These are phyloP conservation scores for Salmacisia buchloeana DNA, from an alignment of 1,284 basidiomycete species.

Conservation along the genomic window DNA sequence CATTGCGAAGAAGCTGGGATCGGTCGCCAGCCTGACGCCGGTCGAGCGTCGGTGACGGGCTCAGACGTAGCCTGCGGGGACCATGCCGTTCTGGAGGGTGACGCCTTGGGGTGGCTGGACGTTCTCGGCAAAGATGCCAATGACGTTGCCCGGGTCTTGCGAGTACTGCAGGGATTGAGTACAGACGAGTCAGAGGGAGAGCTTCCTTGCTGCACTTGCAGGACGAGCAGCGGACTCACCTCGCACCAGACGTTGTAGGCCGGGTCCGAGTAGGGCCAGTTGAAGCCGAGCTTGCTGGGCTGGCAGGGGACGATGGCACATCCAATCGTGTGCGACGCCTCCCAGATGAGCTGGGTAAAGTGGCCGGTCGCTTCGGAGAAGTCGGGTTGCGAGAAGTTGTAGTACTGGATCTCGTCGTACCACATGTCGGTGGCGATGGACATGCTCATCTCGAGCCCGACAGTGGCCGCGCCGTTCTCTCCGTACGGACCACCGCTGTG, in stretches of 20 bases:
- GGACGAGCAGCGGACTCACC: no score
- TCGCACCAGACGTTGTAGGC: slow-evolving; percentile 25
- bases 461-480: slow-evolving; percentile 25
- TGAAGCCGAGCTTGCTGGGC: slow-evolving; percentile 9
- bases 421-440: slow-evolving; percentile 15
- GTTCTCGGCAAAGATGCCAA: slow-evolving; percentile 20
- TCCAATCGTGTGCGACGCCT: slow-evolving; percentile 15
- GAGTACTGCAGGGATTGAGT: slow-evolving; percentile 18
- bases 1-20: no score
- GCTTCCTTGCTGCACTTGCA: not conserved
- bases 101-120: no score
- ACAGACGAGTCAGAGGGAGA: not conserved
- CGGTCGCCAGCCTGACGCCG: no score
- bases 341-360: slow-evolving; percentile 35
- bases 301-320: slow-evolving; percentile 21
- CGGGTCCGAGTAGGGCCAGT: not conserved
- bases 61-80: no score
- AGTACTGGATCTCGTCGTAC: slow-evolving; percentile 23
- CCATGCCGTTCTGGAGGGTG: no score
- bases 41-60: no score
- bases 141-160: slow-evolving; percentile 21
- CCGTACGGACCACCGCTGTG: slow-evolving; percentile 30
- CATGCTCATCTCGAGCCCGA: slow-evolving; percentile 12
- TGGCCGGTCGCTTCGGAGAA: slow-evolving; percentile 27
- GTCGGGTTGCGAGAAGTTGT: slow-evolving; percentile 14